Conservation (phyloP, 805 yeast species). For the Sugiyamaella qingdaonensis region DNA sequence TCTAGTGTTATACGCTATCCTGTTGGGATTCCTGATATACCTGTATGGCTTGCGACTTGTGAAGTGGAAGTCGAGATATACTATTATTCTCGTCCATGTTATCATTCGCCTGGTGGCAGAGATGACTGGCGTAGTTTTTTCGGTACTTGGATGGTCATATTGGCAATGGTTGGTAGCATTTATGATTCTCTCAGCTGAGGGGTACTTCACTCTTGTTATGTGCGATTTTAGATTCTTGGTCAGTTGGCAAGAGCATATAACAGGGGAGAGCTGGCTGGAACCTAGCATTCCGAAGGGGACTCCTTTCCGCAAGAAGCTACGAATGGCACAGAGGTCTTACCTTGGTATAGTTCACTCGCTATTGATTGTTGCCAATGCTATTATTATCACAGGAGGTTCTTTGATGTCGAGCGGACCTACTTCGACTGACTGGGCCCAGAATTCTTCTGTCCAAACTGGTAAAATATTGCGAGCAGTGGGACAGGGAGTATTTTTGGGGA, state of each 20-base stretch:
- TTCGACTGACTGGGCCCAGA: background rate
- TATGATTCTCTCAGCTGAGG: slow-evolving; percentile 21
- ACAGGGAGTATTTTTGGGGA: slow-evolving; percentile 15
- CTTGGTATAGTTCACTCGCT: slow-evolving; percentile 9
- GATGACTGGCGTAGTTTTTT: slow-evolving; percentile 15
- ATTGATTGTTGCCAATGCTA: slow-evolving; percentile 14
- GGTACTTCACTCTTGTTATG: slow-evolving; percentile 18
- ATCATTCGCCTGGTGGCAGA: slow-evolving; percentile 19
- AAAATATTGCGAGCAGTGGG: slow-evolving; percentile 16
- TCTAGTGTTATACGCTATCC: slow-evolving; percentile 10
- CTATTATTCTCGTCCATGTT: slow-evolving; percentile 9
- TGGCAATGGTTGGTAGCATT: slow-evolving; percentile 19
- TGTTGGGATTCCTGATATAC: background rate
- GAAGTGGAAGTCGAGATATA: slow-evolving; percentile 13
- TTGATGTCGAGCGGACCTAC: slow-evolving; percentile 12
- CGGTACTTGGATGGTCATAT: slow-evolving; percentile 5
- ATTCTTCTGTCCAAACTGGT: slow-evolving; percentile 2
- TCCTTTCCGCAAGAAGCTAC: background rate
- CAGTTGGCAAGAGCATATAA: slow-evolving; percentile 4
- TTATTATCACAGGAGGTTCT: slow-evolving; percentile 18
- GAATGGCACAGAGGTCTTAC: background rate
- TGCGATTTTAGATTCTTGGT: slow-evolving; percentile 13
- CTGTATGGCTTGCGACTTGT: slow-evolving; percentile 3
- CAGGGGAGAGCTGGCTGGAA: slow-evolving; percentile 6
- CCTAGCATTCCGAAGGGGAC: slow-evolving; percentile 5